A percentile compares a stretch with the other conserved stretches of the same genome.
Evolutionary conservation across 345 rosid genomes (phyloP).

Genomic region (Combretum micranthum): DNA sequence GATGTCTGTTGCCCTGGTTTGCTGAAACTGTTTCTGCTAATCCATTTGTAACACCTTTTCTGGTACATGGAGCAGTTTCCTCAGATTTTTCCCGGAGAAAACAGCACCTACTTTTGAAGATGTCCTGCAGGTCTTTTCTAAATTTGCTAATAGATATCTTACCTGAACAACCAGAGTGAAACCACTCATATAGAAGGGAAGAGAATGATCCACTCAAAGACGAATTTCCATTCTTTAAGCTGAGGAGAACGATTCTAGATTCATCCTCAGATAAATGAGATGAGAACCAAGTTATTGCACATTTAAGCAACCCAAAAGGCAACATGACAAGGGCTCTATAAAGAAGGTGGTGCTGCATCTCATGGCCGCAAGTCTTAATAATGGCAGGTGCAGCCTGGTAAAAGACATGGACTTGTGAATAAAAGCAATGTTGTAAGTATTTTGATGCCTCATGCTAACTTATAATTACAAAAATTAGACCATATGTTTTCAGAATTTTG

Average conservation of each 20-base stretch:
- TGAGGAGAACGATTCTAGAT: constrained; percentile 38
- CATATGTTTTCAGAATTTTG: too few species aligned
- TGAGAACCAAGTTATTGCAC: constrained; percentile 67
- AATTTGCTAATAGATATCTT: constrained; percentile 49
- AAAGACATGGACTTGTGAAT: constrained; percentile 2
- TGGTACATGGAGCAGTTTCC: constrained; percentile 5
- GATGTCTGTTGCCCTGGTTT: too few species aligned
- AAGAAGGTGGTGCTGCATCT: constrained; percentile 52
- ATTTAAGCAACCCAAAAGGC: constrained; percentile 74
- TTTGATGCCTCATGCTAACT: too few species aligned
- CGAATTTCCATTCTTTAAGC: constrained; percentile 26
- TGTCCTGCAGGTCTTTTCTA: constrained; percentile 36
- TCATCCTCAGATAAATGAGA: constrained; percentile 50
- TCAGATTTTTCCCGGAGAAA: constrained; percentile 24
- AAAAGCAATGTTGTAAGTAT: background rate
- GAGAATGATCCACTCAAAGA: constrained; percentile 33
- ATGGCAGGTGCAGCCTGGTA: constrained; percentile 50
- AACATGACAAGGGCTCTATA: constrained; percentile 49
- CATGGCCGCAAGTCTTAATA: constrained; percentile 37
- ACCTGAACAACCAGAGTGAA: constrained; percentile 46
- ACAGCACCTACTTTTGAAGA: constrained; percentile 37
- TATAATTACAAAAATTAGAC: too few species aligned
- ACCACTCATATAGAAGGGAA: constrained; percentile 58
- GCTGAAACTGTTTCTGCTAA: constrained; percentile 12
- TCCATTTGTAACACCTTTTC: too few species aligned